Evolutionary conservation across 1,139 yeast genomes (phyloP).

Genomic region (Yamadazyma spencermartinsiae): DNA sequence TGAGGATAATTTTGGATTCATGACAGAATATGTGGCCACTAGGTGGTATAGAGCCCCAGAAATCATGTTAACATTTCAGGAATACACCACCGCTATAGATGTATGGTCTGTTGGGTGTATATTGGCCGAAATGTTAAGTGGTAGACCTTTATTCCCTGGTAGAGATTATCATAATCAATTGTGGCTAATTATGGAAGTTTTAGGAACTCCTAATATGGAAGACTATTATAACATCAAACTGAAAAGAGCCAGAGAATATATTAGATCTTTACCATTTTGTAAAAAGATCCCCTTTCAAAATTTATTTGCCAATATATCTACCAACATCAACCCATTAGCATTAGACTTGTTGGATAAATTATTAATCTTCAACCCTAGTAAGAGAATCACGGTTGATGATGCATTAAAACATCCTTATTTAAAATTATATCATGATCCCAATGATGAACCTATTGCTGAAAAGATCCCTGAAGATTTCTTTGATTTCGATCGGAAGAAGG

Average conservation of each 20-base stretch:
- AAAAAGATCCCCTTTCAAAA: slow-evolving; percentile 45
- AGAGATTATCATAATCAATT: slow-evolving; percentile 91
- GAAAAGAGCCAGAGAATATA: slow-evolving; percentile 83
- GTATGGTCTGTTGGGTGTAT: slow-evolving; percentile 98
- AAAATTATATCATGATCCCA: slow-evolving; percentile 65
- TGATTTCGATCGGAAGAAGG: slow-evolving; percentile 59
- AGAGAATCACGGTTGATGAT: slow-evolving; percentile 62
- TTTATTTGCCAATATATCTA: slow-evolving; percentile 34
- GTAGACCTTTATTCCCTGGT: slow-evolving; percentile 91
- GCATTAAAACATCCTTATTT: slow-evolving; percentile 71
- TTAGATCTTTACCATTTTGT: slow-evolving; percentile 66
- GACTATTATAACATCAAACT: slow-evolving; percentile 81
- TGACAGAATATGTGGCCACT: slow-evolving; percentile 98
- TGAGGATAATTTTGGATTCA: slow-evolving; percentile 35
- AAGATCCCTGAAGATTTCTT: slow-evolving; percentile 59
- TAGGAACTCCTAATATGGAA: slow-evolving; percentile 87
- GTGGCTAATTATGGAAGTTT: slow-evolving; percentile 78
- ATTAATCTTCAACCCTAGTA: slow-evolving; percentile 63
- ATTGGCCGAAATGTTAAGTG: slow-evolving; percentile 85
- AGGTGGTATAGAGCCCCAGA: slow-evolving; percentile 98
- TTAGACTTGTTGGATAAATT: slow-evolving; percentile 60
- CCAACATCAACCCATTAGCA: slow-evolving; percentile 52
- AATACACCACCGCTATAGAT: slow-evolving; percentile 92
- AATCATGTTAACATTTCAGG: slow-evolving; percentile 88
- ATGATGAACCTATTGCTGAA: slow-evolving; percentile 67